These are phyloP conservation scores for Hyaloperonospora brassicae DNA, from an alignment of 352 stramenopile species.

Conservation along the genomic window DNA sequence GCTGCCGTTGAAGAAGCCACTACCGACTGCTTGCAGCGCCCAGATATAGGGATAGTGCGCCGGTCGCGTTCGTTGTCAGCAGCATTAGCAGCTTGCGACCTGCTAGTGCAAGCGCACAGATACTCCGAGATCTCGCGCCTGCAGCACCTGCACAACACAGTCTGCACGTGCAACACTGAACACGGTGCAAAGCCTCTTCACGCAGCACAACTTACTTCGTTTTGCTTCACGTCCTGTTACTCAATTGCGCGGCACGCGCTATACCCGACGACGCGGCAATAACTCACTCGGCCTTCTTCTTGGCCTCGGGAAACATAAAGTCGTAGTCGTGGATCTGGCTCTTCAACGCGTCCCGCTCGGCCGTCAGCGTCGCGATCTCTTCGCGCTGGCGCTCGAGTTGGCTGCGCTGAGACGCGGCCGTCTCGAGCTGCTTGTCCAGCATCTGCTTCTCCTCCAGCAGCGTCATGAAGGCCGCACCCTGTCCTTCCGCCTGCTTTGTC, in stretches of 20 bases:
- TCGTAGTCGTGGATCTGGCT: slow-evolving; percentile 82
- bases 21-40: too few relatives aligned
- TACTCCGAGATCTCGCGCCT: slow-evolving; percentile 60
- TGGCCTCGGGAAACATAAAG: slow-evolving; percentile 84
- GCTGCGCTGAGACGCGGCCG: slow-evolving; percentile 33
- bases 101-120: slow-evolving; percentile 39
- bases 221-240: neutral
- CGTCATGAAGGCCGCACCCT: slow-evolving; percentile 76
- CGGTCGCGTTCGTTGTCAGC: slow-evolving; percentile 28
- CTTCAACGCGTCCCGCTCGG: slow-evolving; percentile 64
- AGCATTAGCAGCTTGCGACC: slow-evolving; percentile 19
- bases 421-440: slow-evolving; percentile 42
- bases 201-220: neutral
- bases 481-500: slow-evolving; percentile 71
- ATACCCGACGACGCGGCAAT: slow-evolving; percentile 1
- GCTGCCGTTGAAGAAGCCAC: too few relatives aligned
- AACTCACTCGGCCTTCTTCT: slow-evolving; percentile 78
- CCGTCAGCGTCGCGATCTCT: slow-evolving; percentile 43
- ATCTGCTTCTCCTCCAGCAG: slow-evolving; percentile 70
- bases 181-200: too few relatives aligned
- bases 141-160: slow-evolving; percentile 39
- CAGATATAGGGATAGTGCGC: too few relatives aligned
- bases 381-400: slow-evolving; percentile 38
- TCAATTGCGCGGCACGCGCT: neutral
- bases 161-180: neutral